Percentiles rank a stretch among this genome's conserved stretches.
Conservation (phyloP, 1,284 basidiomycete species). For the Filobasidium uniguttulatum region DNA sequence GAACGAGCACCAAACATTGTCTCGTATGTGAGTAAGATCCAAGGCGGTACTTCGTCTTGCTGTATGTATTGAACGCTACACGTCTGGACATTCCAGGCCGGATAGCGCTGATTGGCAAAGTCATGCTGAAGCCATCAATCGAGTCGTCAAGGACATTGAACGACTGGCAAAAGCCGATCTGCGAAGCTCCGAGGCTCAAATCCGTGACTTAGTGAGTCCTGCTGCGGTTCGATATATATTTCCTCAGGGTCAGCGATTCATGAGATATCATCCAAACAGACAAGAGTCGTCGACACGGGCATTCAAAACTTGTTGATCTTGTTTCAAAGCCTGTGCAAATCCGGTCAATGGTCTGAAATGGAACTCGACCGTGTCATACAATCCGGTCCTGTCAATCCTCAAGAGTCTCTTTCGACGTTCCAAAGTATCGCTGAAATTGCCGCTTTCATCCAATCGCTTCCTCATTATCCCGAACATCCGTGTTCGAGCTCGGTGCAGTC, state of each 20-base stretch:
- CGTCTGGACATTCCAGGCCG: conserved; percentile 2
- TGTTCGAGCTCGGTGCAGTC: neutral
- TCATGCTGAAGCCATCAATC: conserved; percentile 29
- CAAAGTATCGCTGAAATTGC: conserved; percentile 1
- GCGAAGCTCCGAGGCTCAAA: conserved; percentile 26
- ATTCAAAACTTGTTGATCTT: conserved; percentile 22
- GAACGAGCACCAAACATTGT: conserved; percentile 13
- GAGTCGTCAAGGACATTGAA: conserved; percentile 31
- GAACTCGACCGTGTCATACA: conserved; percentile 23
- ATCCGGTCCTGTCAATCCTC: conserved; percentile 21
- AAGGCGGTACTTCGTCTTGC: neutral
- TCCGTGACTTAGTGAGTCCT: conserved; percentile 28
- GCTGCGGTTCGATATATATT: neutral
- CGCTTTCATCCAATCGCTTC: conserved; percentile 4
- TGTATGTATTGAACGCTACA: neutral
- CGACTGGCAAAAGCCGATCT: conserved; percentile 28
- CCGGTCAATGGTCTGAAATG: no score
- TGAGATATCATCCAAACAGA: conserved; percentile 12
- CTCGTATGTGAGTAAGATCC: conserved; percentile 6
- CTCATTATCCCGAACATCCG: conserved; percentile 6
- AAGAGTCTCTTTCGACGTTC: conserved; percentile 14
- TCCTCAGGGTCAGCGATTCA: neutral
- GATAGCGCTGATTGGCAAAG: conserved; percentile 20
- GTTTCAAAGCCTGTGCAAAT: conserved; percentile 19
- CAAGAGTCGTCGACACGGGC: conserved; percentile 28